Percentiles rank a stretch among this genome's conserved stretches.
These are phyloP conservation scores for Magnaporthiopsis poae DNA, from an alignment of 2,329 filamentous ascomycete species.

Conservation along the genomic window DNA sequence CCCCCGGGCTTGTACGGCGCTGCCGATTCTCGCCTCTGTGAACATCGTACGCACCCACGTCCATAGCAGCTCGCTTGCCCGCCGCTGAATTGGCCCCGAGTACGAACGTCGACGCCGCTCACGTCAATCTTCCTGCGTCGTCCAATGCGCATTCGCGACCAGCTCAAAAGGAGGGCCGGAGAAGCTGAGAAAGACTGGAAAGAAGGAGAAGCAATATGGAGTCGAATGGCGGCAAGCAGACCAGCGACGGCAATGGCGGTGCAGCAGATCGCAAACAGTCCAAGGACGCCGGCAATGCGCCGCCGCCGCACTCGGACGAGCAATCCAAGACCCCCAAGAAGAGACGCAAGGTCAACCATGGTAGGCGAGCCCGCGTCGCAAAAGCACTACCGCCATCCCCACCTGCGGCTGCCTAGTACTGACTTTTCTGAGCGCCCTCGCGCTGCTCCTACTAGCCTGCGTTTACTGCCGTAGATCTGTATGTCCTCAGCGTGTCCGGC, in stretches of 20 bases:
- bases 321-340: slow-evolving; percentile 60
- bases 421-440: slow-evolving; percentile 12
- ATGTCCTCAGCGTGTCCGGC: slow-evolving; percentile 38
- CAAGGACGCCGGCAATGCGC: slow-evolving; percentile 10
- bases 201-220: background rate
- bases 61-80: background rate
- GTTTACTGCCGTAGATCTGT: slow-evolving; percentile 85
- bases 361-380: slow-evolving; percentile 38
- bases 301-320: slow-evolving; percentile 21
- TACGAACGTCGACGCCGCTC: background rate
- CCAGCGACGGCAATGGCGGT: background rate
- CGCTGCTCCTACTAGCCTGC: slow-evolving; percentile 54
- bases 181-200: background rate
- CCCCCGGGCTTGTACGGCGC: background rate
- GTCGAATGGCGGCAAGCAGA: background rate
- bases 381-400: slow-evolving; percentile 12
- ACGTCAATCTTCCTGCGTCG: background rate
- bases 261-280: background rate
- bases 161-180: background rate
- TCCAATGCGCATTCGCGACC: background rate
- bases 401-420: slow-evolving; percentile 16
- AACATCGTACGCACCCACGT: background rate
- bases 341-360: slow-evolving; percentile 81
- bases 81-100: background rate
- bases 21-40: background rate